Conservation (phyloP, 805 yeast species). For the Candida gorgasii region DNA sequence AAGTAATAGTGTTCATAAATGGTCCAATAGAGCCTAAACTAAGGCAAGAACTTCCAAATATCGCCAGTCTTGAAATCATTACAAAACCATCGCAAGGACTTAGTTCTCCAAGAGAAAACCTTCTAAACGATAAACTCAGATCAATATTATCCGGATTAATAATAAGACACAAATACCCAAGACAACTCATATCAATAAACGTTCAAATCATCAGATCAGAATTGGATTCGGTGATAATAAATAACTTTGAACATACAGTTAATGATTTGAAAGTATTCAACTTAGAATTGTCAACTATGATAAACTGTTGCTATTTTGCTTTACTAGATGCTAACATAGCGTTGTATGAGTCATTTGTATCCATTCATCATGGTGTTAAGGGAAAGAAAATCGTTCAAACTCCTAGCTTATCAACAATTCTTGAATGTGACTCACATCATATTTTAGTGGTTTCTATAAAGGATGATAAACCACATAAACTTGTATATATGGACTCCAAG, state of each 20-base stretch:
- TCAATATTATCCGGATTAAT: constrained; percentile 62
- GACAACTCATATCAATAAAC: constrained; percentile 56
- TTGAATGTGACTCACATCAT: constrained; percentile 58
- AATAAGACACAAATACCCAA: constrained; percentile 66
- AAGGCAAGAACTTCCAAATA: constrained; percentile 81
- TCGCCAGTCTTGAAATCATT: constrained; percentile 73
- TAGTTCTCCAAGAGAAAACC: constrained; percentile 72
- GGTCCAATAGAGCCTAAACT: constrained; percentile 89
- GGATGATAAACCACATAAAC: constrained; percentile 50
- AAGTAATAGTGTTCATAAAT: constrained; percentile 72
- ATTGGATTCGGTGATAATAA: constrained; percentile 20
- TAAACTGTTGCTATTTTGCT: constrained; percentile 75
- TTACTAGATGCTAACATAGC: constrained; percentile 80
- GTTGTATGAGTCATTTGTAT: constrained; percentile 59
- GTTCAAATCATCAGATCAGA: constrained; percentile 38
- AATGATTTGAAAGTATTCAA: constrained; percentile 62
- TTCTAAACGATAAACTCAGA: constrained; percentile 69
- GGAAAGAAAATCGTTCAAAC: constrained; percentile 32
- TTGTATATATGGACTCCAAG: constrained; percentile 69
- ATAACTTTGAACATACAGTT: constrained; percentile 27
- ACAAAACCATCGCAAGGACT: constrained; percentile 80
- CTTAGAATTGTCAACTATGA: constrained; percentile 18
- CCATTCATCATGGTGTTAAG: constrained; percentile 39
- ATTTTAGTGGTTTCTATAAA: constrained; percentile 59
- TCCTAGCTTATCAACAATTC: constrained; percentile 50